These are phyloP conservation scores for Bruguiera sexangula DNA, from an alignment of 345 rosid genomes.

Conservation along the genomic window DNA sequence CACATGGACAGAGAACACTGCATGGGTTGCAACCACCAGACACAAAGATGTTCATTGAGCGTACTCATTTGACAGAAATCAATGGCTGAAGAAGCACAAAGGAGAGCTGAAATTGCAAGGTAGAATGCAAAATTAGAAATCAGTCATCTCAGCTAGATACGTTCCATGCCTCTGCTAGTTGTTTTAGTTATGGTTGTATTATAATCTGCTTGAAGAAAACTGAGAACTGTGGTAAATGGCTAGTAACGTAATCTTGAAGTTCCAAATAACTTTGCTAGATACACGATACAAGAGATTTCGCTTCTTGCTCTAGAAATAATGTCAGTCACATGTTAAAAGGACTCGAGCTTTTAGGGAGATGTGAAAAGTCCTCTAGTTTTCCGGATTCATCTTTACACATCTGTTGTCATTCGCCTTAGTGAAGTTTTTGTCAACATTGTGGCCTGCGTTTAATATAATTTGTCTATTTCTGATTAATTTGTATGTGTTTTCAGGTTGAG, in stretches of 20 bases:
- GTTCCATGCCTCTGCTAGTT: neutral
- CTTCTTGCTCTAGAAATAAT: neutral
- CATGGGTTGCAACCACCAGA: constrained; percentile 95
- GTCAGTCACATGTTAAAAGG: neutral
- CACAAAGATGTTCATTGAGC: constrained; percentile 84
- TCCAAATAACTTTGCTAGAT: too few relatives aligned
- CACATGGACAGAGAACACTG: constrained; percentile 94
- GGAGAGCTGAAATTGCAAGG: constrained; percentile 99
- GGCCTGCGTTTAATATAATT: neutral
- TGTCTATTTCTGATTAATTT: neutral
- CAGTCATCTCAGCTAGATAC: neutral
- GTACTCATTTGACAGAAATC: constrained; percentile 78
- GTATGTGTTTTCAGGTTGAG: constrained; percentile 8
- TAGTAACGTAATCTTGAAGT: too few relatives aligned
- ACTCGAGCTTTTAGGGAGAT: neutral
- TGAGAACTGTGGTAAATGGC: neutral
- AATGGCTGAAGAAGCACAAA: constrained; percentile 97
- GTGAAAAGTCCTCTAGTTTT: neutral
- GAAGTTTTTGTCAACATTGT: neutral
- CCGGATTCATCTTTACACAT: neutral
- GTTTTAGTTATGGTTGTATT: neutral
- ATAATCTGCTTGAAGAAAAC: neutral
- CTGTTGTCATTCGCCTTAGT: neutral
- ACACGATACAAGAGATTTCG: too few relatives aligned
- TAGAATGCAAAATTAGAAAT: constrained; percentile 15